Evolutionary conservation across 805 yeast genomes (phyloP).

Genomic region (Candida vartiovaarae): DNA sequence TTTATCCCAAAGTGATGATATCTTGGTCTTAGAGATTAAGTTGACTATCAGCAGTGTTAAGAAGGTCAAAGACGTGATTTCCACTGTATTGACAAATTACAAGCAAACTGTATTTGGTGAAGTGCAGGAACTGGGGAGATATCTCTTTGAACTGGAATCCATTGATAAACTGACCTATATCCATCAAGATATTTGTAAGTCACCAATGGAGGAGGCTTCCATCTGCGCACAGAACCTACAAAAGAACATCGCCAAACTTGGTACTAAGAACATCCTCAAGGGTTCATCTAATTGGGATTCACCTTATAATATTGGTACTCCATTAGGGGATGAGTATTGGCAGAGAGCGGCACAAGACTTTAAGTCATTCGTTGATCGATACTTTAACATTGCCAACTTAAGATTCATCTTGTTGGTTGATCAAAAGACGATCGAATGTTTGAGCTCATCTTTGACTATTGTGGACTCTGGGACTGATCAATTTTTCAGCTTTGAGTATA

Average conservation of each 20-base stretch:
- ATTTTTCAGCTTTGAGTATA: slow-evolving; percentile 39
- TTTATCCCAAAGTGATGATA: slow-evolving; percentile 29
- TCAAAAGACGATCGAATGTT: neutral
- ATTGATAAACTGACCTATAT: slow-evolving; percentile 41
- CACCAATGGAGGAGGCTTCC: slow-evolving; percentile 45
- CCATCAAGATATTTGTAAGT: slow-evolving; percentile 29
- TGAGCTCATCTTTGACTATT: neutral
- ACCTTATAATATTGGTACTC: slow-evolving; percentile 20
- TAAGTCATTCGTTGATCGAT: slow-evolving; percentile 24
- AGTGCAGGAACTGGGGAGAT: slow-evolving; percentile 27
- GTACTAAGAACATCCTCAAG: slow-evolving; percentile 35
- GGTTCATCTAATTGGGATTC: slow-evolving; percentile 29
- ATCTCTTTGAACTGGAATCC: slow-evolving; percentile 40
- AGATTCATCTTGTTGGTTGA: slow-evolving; percentile 30
- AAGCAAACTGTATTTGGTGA: slow-evolving; percentile 13
- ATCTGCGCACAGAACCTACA: slow-evolving; percentile 34
- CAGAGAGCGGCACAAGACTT: slow-evolving; percentile 30
- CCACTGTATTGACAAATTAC: slow-evolving; percentile 25
- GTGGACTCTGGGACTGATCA: slow-evolving; percentile 25
- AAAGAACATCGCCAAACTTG: slow-evolving; percentile 24
- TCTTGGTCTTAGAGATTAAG: slow-evolving; percentile 42
- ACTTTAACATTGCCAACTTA: slow-evolving; percentile 27
- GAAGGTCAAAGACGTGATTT: slow-evolving; percentile 28
- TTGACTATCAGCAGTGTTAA: slow-evolving; percentile 41
- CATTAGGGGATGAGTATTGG: slow-evolving; percentile 37